These are phyloP conservation scores for Spergularia bocconei DNA, from an alignment of 148 eudicot genomes.

Conservation along the genomic window DNA sequence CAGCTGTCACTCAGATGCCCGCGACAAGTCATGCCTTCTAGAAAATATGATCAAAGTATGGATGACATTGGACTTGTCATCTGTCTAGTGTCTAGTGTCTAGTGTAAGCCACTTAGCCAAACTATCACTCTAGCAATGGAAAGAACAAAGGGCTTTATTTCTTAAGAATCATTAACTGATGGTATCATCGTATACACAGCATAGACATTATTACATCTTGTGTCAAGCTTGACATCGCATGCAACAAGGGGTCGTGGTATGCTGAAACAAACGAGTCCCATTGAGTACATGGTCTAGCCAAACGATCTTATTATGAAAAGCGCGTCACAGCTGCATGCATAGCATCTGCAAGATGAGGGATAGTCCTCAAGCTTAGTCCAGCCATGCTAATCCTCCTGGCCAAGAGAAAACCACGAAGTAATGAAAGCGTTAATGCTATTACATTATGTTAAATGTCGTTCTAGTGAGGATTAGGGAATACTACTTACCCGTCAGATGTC, in stretches of 20 bases:
- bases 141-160: neutral
- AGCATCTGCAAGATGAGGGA: slow-evolving; percentile 94
- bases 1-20: no score
- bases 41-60: no score
- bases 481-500: slow-evolving; percentile 92
- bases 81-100: no score
- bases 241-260: neutral
- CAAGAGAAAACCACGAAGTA: neutral
- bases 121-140: neutral
- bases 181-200: neutral
- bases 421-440: neutral
- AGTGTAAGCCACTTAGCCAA: neutral
- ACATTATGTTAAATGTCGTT: no score
- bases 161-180: neutral
- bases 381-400: slow-evolving; percentile 99
- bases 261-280: neutral
- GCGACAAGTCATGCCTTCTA: no score
- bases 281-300: neutral
- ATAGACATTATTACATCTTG: neutral
- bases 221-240: neutral
- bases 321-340: slow-evolving; percentile 85
- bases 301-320: slow-evolving; percentile 23
- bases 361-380: slow-evolving; percentile 78
- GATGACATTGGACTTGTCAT: no score
- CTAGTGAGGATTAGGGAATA: neutral